Evolutionary conservation across 2,329 filamentous ascomycete genomes (phyloP).

Genomic region (Leptographium lundbergii): DNA sequence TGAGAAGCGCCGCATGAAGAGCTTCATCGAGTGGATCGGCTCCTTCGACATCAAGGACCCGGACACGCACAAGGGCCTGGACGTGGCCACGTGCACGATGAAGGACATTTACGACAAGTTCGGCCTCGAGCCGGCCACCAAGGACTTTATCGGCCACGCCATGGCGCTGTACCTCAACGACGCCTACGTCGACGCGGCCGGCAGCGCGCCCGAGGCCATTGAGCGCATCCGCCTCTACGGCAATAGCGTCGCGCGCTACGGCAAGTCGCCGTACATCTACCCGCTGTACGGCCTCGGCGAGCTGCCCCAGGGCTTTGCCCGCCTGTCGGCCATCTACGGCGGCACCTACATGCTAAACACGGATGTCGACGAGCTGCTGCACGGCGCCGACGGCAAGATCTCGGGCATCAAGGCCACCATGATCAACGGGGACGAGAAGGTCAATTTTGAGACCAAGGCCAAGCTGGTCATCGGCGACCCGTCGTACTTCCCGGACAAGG

Average conservation of each 20-base stretch:
- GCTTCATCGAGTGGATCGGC: slow-evolving; percentile 92
- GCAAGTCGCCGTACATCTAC: slow-evolving; percentile 99
- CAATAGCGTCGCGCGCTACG: slow-evolving; percentile 93
- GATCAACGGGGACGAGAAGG: slow-evolving; percentile 68
- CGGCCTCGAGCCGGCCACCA: slow-evolving; percentile 74
- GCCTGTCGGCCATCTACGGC: slow-evolving; percentile 94
- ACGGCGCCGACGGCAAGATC: slow-evolving; percentile 72
- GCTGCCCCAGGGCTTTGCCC: slow-evolving; percentile 93
- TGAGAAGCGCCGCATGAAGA: slow-evolving; percentile 94
- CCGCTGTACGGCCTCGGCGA: slow-evolving; percentile 94
- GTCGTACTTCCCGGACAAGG: slow-evolving; percentile 89
- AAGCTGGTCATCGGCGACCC: slow-evolving; percentile 95
- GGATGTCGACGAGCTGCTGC: slow-evolving; percentile 76
- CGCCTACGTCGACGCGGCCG: slow-evolving; percentile 63
- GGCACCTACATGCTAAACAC: slow-evolving; percentile 99
- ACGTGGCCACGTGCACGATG: slow-evolving; percentile 72
- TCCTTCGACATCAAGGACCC: slow-evolving; percentile 73
- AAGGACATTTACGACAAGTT: slow-evolving; percentile 99
- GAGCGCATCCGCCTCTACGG: slow-evolving; percentile 92
- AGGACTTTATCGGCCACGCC: slow-evolving; percentile 94
- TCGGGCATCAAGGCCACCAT: slow-evolving; percentile 95
- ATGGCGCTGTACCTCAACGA: slow-evolving; percentile 95
- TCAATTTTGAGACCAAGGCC: slow-evolving; percentile 93
- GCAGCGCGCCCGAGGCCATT: slow-evolving; percentile 71
- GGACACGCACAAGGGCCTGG: slow-evolving; percentile 78